Percentiles rank a stretch among this genome's conserved stretches.
phyloP scores from a whole-genome alignment of 768 basidiomycete species.

The Clitopilus hobsonii region DNA sequence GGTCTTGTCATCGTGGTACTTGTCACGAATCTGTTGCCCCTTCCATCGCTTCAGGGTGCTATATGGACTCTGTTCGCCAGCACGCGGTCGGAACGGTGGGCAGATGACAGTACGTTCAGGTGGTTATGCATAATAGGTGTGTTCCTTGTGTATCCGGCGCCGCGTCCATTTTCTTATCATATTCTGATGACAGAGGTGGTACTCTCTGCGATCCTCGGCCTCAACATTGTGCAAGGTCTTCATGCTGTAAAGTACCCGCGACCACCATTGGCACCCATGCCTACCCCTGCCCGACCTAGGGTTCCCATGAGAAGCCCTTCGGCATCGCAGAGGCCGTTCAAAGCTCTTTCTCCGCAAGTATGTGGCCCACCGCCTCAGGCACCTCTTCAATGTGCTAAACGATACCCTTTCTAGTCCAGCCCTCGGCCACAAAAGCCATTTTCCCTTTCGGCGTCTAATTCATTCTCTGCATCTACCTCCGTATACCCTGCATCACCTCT shows the following conservation, averaged over 20 bases:
- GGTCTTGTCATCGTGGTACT: conserved; percentile 27
- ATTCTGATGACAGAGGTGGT: conserved; percentile 25
- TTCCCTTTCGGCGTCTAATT: conserved; percentile 30
- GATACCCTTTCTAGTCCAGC: conserved; percentile 23
- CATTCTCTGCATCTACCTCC: conserved; percentile 20
- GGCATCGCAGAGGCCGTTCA: conserved; percentile 32
- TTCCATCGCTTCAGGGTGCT: conserved; percentile 34
- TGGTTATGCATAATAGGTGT: conserved; percentile 36
- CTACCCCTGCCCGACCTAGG: conserved; percentile 28
- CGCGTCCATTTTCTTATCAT: background rate
- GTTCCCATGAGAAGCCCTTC: conserved; percentile 15
- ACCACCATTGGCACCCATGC: conserved; percentile 23
- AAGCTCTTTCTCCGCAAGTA: conserved; percentile 36
- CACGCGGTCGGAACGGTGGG: conserved; percentile 22
- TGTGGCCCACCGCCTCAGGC: conserved; percentile 6
- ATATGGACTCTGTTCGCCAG: conserved; percentile 19
- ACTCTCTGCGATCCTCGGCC: conserved; percentile 24
- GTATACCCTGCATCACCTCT: conserved; percentile 33
- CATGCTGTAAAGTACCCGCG: conserved; percentile 43
- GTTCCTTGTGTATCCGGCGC: conserved; percentile 4
- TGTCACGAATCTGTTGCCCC: conserved; percentile 33
- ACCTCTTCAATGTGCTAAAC: background rate
- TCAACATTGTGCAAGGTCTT: conserved; percentile 35
- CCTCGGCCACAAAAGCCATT: conserved; percentile 41
- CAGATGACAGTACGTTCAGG: conserved; percentile 29